A percentile compares a stretch with the other conserved stretches of the same genome.
phyloP scores from a whole-genome alignment of 192 early-diverging fungal genomes.

The Backusella tarrabulga region DNA sequence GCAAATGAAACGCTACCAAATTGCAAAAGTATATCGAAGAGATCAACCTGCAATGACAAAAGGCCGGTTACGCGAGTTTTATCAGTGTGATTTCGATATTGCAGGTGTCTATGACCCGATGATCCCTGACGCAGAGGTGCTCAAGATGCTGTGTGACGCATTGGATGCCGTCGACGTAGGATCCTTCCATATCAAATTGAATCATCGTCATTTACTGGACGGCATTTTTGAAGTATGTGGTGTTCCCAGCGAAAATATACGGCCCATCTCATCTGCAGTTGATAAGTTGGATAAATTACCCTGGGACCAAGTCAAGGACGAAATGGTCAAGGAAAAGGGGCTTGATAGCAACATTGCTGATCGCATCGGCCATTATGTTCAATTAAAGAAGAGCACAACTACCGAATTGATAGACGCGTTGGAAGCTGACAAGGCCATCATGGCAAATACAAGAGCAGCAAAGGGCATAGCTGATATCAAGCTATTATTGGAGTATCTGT shows the following conservation, averaged over 20 bases:
- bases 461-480: constrained; percentile 85
- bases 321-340: constrained; percentile 95
- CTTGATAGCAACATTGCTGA: constrained; percentile 76
- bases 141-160: constrained; percentile 80
- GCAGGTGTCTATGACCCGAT: constrained; percentile 92
- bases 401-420: constrained; percentile 74
- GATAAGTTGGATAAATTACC: constrained; percentile 98
- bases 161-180: constrained; percentile 81
- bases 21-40: constrained; percentile 96
- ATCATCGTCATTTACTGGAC: constrained; percentile 95
- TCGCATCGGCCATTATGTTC: constrained; percentile 87
- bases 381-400: constrained; percentile 60
- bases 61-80: constrained; percentile 97
- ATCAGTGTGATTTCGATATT: constrained; percentile 98
- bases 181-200: constrained; percentile 88
- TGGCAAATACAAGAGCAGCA: constrained; percentile 64
- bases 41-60: constrained; percentile 98
- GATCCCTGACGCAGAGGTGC: constrained; percentile 91
- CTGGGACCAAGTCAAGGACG: constrained; percentile 90
- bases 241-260: constrained; percentile 84
- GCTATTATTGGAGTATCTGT: constrained; percentile 79
- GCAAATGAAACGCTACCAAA: constrained; percentile 96
- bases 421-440: constrained; percentile 59
- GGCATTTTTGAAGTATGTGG: constrained; percentile 96
- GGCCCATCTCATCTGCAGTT: constrained; percentile 93